Base-by-base conservation (phyloP, 2,329 filamentous ascomycete species). In the Xylariaceae sp. region DNA sequence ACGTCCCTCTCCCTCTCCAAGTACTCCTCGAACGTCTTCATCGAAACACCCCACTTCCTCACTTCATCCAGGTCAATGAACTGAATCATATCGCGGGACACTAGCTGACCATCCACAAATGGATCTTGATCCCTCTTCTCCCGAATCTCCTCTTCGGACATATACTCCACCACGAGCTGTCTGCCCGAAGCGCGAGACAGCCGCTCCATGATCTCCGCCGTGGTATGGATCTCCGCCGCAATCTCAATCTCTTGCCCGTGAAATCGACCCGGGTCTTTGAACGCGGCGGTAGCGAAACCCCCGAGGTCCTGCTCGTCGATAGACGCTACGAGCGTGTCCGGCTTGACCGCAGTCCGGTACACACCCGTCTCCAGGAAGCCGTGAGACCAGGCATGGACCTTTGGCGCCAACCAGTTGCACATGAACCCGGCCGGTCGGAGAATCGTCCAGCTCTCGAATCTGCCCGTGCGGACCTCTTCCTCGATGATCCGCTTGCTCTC, bases 21-120 rank as follows among this genome's bases (percentile, higher is more conserved):
- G 38, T 69, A 77, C 16, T 59, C 49, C n/a, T 62, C 53, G 43
- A 77, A 70, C 0, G 59, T 67, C n/a, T 62, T 64, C 39, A 72
- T 35, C 2, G 62, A 56, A 26, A 76, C 28, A 4, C 42, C 54
- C 63, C 62, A 73, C 9, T 48, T 48, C 45, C 55, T 61, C 3
- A 60, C 50, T 31, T 59, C 52, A 2, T 63, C 57, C 37, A 64
- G 54, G 41, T 73, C 61, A 3, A 66, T 57, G 43, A 65, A 59
- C 2, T 61, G 47, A 0, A 49, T 48, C 55, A 67, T 62, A 4
- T 56, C 57, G 6, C 65, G 58, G 50, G 64, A 55, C 12, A 56
- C 36, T 13, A 62, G 34, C 44, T 75, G 70, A 1, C 54, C 66
- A 13, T 42, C 44, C 13, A 72, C 45, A 16, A 73, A 63, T 0